Conservation (phyloP, 495 filamentous ascomycete species). For the Penicillium chermesinum region DNA sequence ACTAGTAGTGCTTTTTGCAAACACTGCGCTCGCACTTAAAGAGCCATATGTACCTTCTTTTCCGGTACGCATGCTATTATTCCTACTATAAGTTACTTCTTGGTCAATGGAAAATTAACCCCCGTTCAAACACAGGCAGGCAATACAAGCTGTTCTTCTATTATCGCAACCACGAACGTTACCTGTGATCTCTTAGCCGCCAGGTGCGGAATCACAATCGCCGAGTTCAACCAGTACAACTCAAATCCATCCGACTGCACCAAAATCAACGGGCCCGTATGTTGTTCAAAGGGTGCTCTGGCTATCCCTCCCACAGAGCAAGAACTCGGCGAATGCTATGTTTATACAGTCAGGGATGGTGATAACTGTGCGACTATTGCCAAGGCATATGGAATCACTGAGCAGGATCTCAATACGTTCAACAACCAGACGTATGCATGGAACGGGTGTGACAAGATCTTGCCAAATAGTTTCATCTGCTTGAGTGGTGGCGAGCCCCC, state of each 20-base stretch:
- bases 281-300: not conserved
- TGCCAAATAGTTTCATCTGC: not conserved
- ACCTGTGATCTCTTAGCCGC: not conserved
- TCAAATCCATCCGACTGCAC: not conserved
- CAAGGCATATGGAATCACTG: not conserved
- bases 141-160: not conserved
- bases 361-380: not conserved
- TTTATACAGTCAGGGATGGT: not conserved
- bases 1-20: too few species aligned
- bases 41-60: too few species aligned
- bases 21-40: too few species aligned
- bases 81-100: too few species aligned
- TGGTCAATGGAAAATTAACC: too few species aligned
- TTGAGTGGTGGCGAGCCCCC: not conserved
- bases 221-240: not conserved
- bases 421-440: not conserved
- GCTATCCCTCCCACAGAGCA: not conserved
- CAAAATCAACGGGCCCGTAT: not conserved
- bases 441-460: not conserved
- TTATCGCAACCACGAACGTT: not conserved
- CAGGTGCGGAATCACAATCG: not conserved
- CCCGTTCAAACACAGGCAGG: not conserved
- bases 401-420: not conserved
- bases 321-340: slow-evolving; percentile 1
- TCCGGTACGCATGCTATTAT: too few species aligned